Base-by-base conservation (phyloP, 352 stramenopile species). In the Phytophthora podocarpi region DNA sequence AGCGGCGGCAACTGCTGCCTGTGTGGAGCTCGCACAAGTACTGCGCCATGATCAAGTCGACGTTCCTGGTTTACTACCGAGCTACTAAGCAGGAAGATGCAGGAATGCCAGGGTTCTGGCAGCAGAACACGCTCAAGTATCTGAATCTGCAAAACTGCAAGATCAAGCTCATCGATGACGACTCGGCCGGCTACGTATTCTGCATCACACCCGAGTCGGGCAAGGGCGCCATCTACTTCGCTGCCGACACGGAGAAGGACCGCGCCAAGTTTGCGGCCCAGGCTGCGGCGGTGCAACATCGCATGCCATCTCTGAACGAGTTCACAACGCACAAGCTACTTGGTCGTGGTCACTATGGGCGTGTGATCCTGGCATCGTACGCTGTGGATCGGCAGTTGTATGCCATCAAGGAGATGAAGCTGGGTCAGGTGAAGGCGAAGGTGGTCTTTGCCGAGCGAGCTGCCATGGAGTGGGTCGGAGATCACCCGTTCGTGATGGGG, bases 401-500 rank as follows among this genome's bases (percentile, higher is more conserved):
- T 50, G 87, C 87, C 3, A 79, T 96, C 28, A 96, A 96, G 45
- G 87, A 96, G 66, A 96, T 96, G 85, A 96, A 95, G 67, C 71
- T 93, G 32, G 87, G 82, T n/a, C 82, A 91, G 15, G 87, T 96
- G 41, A 94, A 94, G 40, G 59, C 84, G 39, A 94, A 93, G 64
- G 84, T 96, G 58, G 82, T 93, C 49, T 91, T 93, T 72, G 89
- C 85, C 3, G 87, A 96, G 57, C 78, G 87, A 32, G 76, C 76
- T 16, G 78, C 89, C 21, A 94, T 96, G 87, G 85, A 96, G 64
- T 94, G 85, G 87, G 72, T 85, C 3, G 83, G 78, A 27, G 72
- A 92, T 26, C 87, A 99, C 68, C 96, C 97, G 40, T 99, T 99
- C 67, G 94, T 99, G 47, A 93, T 99, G 66, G 96, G 95, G 30